Conservation (phyloP, 768 basidiomycete species). For the Suillus variegatus region DNA sequence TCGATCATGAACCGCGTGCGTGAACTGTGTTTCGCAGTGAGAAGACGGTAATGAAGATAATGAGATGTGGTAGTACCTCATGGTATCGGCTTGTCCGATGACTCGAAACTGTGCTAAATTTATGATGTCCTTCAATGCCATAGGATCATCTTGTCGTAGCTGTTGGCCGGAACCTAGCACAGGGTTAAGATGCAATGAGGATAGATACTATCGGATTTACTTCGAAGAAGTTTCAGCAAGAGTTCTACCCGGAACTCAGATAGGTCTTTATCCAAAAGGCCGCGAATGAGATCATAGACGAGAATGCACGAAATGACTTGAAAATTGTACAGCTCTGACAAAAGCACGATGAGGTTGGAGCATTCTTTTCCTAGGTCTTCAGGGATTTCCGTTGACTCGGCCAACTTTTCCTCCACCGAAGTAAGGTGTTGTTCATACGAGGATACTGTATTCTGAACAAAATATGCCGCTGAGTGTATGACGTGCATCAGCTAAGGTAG, state of each 20-base stretch:
- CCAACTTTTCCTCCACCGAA: constrained; percentile 26
- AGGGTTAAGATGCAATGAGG: constrained; percentile 2
- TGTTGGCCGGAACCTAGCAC: constrained; percentile 85
- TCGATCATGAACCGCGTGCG: constrained; percentile 96
- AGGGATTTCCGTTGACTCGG: constrained; percentile 20
- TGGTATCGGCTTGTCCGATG: constrained; percentile 44
- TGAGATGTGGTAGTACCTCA: constrained; percentile 48
- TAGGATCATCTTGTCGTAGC: constrained; percentile 89
- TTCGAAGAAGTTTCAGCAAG: constrained; percentile 79
- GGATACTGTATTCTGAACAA: constrained; percentile 71
- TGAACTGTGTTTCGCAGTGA: constrained; percentile 50
- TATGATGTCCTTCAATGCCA: constrained; percentile 89
- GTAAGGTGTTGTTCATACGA: constrained; percentile 64
- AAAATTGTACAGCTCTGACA: constrained; percentile 95
- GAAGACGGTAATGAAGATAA: neutral
- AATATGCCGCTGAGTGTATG: constrained; percentile 64
- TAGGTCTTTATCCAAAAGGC: constrained; percentile 63
- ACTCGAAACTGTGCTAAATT: constrained; percentile 76
- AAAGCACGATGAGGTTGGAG: constrained; percentile 81
- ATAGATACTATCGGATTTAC: constrained; percentile 42
- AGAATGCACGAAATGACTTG: constrained; percentile 87
- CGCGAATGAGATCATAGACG: constrained; percentile 88
- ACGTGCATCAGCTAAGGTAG: constrained; percentile 3
- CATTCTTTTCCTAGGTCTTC: constrained; percentile 77
- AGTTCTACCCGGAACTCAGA: constrained; percentile 85